Base-by-base conservation (phyloP, 441 rosid genomes). In the Euphorbia schlechtendalii region DNA sequence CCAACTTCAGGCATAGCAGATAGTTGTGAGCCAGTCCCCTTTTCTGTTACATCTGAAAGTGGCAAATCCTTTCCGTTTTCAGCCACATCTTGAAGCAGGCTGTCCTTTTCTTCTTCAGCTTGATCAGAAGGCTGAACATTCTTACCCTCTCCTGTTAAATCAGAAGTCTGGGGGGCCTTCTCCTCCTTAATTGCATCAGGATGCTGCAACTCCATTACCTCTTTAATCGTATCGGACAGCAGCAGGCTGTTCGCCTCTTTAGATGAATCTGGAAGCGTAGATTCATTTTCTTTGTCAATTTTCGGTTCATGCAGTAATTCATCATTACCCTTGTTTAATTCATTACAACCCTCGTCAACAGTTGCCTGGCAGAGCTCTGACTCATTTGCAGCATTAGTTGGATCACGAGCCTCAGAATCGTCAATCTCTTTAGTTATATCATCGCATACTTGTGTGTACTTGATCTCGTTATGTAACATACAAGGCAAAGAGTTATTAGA, bases 401-500 rank as follows among this genome's bases (percentile, higher is more conserved):
- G 63, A 57, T 18, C 30, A 56, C 12, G 38, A n/a, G 5, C 32
- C 62, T 60, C 66, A 24, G 76, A 80, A 67, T 69, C 74, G 61
- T 77, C 78, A 58, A 78, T 73, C 75, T 73, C 79, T 55, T 66
- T 63, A 27, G 65, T 65, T 52, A 63, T 73, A 69, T 76, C 69
- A 48, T 74, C 74, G 8, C 68, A 56, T 27, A 57, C 2, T 36
- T 77, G 74, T 20, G 68, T 41, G 56, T 69, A 56, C 22, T 66
- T 71, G 25, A 65, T 41, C 36, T 66, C 78, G 69, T 56, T 24
- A 65, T 53, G 32, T 27, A 71, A 53, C 64, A 69, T 63, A 71
- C 59, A 68, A 75, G 72, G 74, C 64, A 77, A 81, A 49, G 74
- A 77, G 27, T 79, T 80, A 52, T 65, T 68, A 61, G 76, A 63